Evolutionary conservation across 192 early-diverging fungal species (phyloP), one percentile per base, ranked within the genome.

Genomic region (Chytriomyces sp.): DNA sequence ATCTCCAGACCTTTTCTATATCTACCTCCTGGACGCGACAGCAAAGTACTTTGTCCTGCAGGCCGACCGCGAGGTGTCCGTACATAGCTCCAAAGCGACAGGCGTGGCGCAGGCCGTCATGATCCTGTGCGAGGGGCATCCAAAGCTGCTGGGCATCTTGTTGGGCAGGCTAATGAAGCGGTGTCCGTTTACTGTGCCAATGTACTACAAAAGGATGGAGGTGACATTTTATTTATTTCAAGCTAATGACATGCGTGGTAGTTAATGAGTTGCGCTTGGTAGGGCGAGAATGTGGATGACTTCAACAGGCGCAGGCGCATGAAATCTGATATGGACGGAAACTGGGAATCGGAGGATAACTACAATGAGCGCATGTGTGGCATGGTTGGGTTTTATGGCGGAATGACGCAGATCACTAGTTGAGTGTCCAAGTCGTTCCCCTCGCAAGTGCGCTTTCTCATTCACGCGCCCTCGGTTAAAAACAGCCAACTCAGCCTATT

Each of bases 181-280:
- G 31, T 93, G 92, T 60, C 84, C 84, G 2, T 93, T 89, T 64
- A 67, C 92, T 5, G 81, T 89, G 8, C 93, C 93, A 2, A 75
- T 77, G 22, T 94, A 90, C 59, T 73, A 77, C 41, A 76, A 74
- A 37, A 74, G 79, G 39, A 59, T 78, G 32, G 53, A 76, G 26
- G 91, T 91, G 39, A 37, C 86, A 30, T 10, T 38, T 22, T 33
- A 30, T 32, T 54, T 52, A 44, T 65, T 40, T 41, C 37, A 34
- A 62, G 77, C 77, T 28, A 17, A 17, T 12, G 52, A 59, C 7
- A 19, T 32, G 33, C 56, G 14, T 17, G 1, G 30, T 34, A 14
- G 17, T 39, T 57, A 8, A 34, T 54, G 2, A 10, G 30, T n/a
- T 63, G 22, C 55, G n/a, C 53, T 33, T 26, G 40, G 12, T 39